Base-by-base conservation (phyloP, 495 filamentous ascomycete species). In the Amniculicola lignicola region DNA sequence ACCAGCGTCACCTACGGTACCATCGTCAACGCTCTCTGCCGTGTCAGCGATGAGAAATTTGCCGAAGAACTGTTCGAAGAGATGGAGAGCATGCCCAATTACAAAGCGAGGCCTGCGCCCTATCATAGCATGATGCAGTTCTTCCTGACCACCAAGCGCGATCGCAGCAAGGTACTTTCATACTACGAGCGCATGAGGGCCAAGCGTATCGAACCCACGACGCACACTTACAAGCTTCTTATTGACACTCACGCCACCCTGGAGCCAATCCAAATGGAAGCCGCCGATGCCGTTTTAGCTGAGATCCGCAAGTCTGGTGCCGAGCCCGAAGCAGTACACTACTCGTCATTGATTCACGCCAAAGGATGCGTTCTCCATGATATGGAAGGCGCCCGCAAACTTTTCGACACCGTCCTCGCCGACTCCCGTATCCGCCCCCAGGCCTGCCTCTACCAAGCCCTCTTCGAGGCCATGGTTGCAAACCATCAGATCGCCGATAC, bases 91-190 rank as follows among this genome's bases (percentile, higher is more conserved):
- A 95, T 95, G 88, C 88, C 90, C 33, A 97, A 97, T 75, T 98
- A 97, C 82, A 96, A 97, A 76, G 89, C 93, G 35, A 83, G 93
- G 5, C 88, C 94, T 2, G 93, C 93, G 9, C 93, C 93, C 3
- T 98, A 98, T 78, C 96, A 98, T 75, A 92, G 88, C 67, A 84
- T 98, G 81, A 98, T 98, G 80, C 93, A 98, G 71, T 97, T 95
- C 77, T 98, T 97, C 82, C 81, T 96, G 54, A 91, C 86, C 64
- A 96, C 94, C 23, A 96, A 97, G 79, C 85, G 90, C 15, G 94
- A 98, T 70, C 88, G 90, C 70, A 70, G 74, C 70, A 96, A 97
- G 79, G 92, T 95, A 11, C 81, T 97, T n/a, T 80, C 85, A 19
- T 98, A 96, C 77, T 96, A 91, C 69, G 86, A 94, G 64, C 87